Conservation (phyloP, 257 asterid species). For the Thymus quinquecostatus region DNA sequence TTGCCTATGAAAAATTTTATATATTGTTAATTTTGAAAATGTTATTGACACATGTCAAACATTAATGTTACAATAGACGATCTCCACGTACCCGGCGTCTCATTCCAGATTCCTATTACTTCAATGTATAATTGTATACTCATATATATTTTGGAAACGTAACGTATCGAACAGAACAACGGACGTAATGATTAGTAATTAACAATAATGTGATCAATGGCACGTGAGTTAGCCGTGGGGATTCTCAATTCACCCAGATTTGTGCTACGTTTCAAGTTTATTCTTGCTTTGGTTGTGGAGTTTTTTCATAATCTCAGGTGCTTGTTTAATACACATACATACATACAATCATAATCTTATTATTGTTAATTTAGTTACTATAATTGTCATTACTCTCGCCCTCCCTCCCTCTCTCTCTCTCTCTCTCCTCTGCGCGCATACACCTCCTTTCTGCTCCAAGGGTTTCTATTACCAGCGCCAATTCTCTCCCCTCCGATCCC, state of each 20-base stretch:
- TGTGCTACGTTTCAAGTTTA: not conserved
- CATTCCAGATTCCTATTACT: too few species aligned
- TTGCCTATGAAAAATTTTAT: too few species aligned
- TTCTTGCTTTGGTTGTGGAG: constrained; percentile 8
- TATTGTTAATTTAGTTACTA: constrained; percentile 17
- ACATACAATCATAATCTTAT: constrained; percentile 17
- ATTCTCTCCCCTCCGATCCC: constrained; percentile 38
- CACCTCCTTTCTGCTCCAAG: constrained; percentile 40
- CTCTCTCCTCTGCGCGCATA: constrained; percentile 22
- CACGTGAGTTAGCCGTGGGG: constrained; percentile 23
- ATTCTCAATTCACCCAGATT: constrained; percentile 15
- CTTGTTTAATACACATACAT: not conserved
- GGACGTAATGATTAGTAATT: not conserved
- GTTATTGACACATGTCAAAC: too few species aligned
- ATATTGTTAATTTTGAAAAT: too few species aligned
- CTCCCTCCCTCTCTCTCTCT: not conserved
- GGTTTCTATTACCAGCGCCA: constrained; percentile 39
- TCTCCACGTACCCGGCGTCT: too few species aligned
- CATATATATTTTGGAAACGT: too few species aligned
- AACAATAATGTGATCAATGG: not conserved
- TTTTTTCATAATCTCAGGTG: constrained; percentile 9
- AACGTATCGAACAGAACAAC: too few species aligned
- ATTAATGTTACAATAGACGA: too few species aligned
- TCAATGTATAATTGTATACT: too few species aligned
- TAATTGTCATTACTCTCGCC: constrained; percentile 15